Percentiles rank a stretch among this genome's conserved stretches.
These are phyloP conservation scores for Hanseniaspora clermontiae DNA, from an alignment of 805 yeast genomes.

Conservation along the genomic window DNA sequence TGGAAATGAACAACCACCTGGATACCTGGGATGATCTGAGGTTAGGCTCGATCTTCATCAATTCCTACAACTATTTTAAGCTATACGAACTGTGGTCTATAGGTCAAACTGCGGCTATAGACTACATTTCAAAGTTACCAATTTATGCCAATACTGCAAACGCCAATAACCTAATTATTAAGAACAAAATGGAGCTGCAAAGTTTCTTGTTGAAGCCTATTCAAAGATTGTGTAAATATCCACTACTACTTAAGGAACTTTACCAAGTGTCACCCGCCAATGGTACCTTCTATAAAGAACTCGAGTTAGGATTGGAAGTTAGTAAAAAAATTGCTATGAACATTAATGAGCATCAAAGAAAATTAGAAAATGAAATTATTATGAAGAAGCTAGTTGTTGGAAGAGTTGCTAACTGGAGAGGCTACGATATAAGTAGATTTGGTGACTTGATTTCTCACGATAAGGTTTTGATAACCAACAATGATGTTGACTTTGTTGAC, in stretches of 20 bases:
- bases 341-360: constrained; percentile 88
- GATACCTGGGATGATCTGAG: constrained; percentile 59
- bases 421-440: constrained; percentile 61
- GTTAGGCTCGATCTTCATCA: constrained; percentile 77
- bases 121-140: constrained; percentile 40
- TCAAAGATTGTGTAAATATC: constrained; percentile 92
- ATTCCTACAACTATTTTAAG: constrained; percentile 72
- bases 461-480: constrained; percentile 38
- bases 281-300: constrained; percentile 49
- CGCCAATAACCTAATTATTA: constrained; percentile 51
- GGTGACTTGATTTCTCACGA: constrained; percentile 78
- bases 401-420: constrained; percentile 84
- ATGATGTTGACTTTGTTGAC: constrained; percentile 23
- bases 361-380: constrained; percentile 70
- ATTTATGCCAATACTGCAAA: constrained; percentile 33
- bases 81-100: constrained; percentile 91
- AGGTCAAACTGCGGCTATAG: constrained; percentile 78
- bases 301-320: constrained; percentile 55
- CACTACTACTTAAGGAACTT: constrained; percentile 64
- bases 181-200: constrained; percentile 79
- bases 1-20: constrained; percentile 74
- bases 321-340: constrained; percentile 74
- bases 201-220: constrained; percentile 85
- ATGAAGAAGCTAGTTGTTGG: constrained; percentile 49
- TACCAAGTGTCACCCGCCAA: constrained; percentile 39